Evolutionary conservation across 441 rosid species (phyloP).

Genomic region (Metrosideros polymorpha): DNA sequence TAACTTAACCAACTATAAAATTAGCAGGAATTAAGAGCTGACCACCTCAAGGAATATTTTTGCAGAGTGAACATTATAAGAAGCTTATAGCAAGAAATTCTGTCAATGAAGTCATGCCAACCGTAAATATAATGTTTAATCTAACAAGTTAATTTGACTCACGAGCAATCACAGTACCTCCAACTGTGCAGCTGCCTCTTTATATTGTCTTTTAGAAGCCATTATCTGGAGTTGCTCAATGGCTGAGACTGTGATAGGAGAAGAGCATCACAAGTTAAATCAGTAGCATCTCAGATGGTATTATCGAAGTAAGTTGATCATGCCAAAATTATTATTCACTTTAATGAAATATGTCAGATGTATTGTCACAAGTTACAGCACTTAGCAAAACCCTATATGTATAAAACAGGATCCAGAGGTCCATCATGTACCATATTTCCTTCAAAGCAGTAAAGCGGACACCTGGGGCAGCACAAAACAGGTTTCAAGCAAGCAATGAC

Average conservation of each 20-base stretch:
- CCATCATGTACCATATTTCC: neutral
- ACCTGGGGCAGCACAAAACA: neutral
- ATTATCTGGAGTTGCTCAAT: slow-evolving; percentile 98
- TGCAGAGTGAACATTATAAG: neutral
- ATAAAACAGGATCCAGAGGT: neutral
- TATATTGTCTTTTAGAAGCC: slow-evolving; percentile 98
- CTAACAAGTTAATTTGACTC: neutral
- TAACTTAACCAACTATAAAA: neutral
- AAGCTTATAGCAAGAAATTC: neutral
- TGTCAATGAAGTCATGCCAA: neutral
- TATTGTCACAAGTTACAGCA: neutral
- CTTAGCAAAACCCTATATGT: neutral
- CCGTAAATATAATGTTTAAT: neutral
- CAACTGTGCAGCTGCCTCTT: slow-evolving; percentile 98
- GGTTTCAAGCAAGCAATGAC: neutral
- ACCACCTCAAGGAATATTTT: neutral
- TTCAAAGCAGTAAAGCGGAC: neutral
- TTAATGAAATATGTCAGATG: neutral
- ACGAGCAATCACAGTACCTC: slow-evolving; percentile 49
- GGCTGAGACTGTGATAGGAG: slow-evolving; percentile 72
- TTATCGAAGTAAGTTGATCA: neutral
- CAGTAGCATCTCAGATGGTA: neutral
- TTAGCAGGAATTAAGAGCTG: neutral
- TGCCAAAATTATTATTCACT: neutral
- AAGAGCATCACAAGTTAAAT: neutral